These are phyloP conservation scores for Fusarium temperatum DNA, from an alignment of 2,329 filamentous ascomycete genomes.

Conservation along the genomic window DNA sequence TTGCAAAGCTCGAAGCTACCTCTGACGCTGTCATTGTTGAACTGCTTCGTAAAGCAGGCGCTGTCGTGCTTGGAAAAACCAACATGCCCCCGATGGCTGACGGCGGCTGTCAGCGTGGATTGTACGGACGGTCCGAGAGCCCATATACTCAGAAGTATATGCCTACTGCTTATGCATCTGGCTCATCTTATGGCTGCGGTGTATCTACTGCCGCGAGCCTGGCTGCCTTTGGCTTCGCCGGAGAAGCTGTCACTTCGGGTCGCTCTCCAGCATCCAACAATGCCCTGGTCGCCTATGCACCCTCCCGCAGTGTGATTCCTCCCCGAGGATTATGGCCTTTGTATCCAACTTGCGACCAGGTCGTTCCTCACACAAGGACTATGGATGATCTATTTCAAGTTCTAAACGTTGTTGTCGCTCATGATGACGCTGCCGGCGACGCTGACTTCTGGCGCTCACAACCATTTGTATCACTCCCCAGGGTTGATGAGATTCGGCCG, in stretches of 20 bases:
- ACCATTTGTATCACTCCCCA: neutral
- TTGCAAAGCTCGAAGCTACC: slow-evolving; percentile 57
- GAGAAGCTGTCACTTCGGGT: slow-evolving; percentile 65
- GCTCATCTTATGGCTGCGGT: slow-evolving; percentile 66
- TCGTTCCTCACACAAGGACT: slow-evolving; percentile 62
- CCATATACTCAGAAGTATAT: slow-evolving; percentile 64
- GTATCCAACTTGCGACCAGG: slow-evolving; percentile 64
- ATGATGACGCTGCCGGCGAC: slow-evolving; percentile 46
- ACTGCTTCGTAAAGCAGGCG: slow-evolving; percentile 51
- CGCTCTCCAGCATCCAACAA: slow-evolving; percentile 66
- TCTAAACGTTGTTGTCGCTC: slow-evolving; percentile 56
- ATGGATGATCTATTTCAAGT: slow-evolving; percentile 60
- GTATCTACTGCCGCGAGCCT: slow-evolving; percentile 60
- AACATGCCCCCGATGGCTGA: slow-evolving; percentile 68
- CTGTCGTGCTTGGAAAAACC: slow-evolving; percentile 56
- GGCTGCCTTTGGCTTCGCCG: slow-evolving; percentile 62
- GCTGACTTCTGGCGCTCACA: slow-evolving; percentile 61
- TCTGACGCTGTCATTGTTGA: slow-evolving; percentile 62
- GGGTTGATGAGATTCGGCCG: neutral
- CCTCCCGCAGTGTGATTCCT: slow-evolving; percentile 61
- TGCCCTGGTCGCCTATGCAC: slow-evolving; percentile 63
- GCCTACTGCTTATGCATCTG: slow-evolving; percentile 64
- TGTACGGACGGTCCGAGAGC: slow-evolving; percentile 65
- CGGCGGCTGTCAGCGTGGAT: slow-evolving; percentile 65
- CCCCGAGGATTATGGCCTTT: slow-evolving; percentile 64